Evolutionary conservation across 2,329 filamentous ascomycete genomes (phyloP), one percentile per base, ranked within the genome.

Genomic region (Aspergillus sp.): DNA sequence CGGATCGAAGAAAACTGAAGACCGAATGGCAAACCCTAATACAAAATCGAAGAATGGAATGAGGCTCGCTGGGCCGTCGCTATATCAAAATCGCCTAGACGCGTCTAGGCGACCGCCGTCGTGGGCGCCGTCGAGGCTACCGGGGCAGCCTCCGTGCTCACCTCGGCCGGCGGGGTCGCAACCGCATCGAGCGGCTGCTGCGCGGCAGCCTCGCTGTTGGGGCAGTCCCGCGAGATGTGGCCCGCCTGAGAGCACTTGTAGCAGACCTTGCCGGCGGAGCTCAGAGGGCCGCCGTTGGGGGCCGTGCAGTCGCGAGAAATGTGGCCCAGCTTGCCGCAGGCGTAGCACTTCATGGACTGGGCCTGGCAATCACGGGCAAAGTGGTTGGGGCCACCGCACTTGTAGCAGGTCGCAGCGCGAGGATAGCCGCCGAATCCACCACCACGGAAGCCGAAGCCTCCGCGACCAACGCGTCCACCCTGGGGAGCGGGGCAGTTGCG

Each of bases 301-400:
- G 89, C 86, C 29, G 88, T 94, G 73, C 91, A 98, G 66, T 98
- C 91, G 52, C 80, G 75, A 37, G 84, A 93, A 63, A 94, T 94
- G 68, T 94, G 86, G 32, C 86, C 86, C 48, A 93, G 78, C 71
- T 94, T 94, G 60, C 88, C 88, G 59, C 88, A 95, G 47, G 88
- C 88, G 56, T 94, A 95, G 74, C 88, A 95, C 71, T 95, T 95
- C 86, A 94, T 93, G 43, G 86, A 85, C 66, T 94, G 86, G 48
- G 91, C 88, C 71, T 96, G 91, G 73, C 91, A 98, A 57, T 98
- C 91, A 45, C 91, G 83, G 44, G 91, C 91, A 58, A 93, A 98
- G 68, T 98, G 91, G 73, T 98, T 98, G 39, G 91, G 91, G 20
- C 89, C 77, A 49, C 76, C 76, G 47, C 76, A 80, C 65, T 80